A percentile compares a stretch with the other conserved stretches of the same genome.
These are phyloP conservation scores for Candida tetrigidarum DNA, from an alignment of 1,139 yeast genomes.

Conservation along the genomic window DNA sequence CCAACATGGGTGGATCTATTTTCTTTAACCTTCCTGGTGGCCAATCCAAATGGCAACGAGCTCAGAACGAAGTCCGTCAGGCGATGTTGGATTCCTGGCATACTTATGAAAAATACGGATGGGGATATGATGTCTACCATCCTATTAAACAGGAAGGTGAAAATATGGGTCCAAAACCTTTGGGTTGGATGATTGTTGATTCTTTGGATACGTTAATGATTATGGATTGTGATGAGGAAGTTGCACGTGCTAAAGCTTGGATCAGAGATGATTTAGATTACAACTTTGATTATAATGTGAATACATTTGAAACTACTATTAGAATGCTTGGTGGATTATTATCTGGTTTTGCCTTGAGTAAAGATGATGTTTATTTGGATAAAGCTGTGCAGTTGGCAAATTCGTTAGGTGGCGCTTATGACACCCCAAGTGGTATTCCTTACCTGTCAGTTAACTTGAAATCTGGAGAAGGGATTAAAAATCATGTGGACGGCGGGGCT, in stretches of 20 bases:
- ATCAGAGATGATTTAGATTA: conserved; percentile 56
- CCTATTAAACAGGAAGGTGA: conserved; percentile 64
- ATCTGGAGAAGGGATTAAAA: conserved; percentile 61
- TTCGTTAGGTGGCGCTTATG: conserved; percentile 68
- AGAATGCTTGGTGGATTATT: conserved; percentile 92
- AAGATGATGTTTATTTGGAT: conserved; percentile 72
- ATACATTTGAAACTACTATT: conserved; percentile 90
- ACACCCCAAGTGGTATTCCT: conserved; percentile 70
- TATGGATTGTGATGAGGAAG: conserved; percentile 76
- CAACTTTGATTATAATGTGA: conserved; percentile 70
- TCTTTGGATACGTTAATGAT: conserved; percentile 81
- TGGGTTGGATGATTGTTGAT: conserved; percentile 97
- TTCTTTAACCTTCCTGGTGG: conserved; percentile 5
- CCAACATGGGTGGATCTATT: conserved; percentile 2
- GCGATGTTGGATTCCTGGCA: conserved; percentile 82
- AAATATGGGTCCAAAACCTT: conserved; percentile 81
- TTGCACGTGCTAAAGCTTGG: conserved; percentile 73
- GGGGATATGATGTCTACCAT: conserved; percentile 61
- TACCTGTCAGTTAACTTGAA: conserved; percentile 76
- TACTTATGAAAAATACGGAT: conserved; percentile 75
- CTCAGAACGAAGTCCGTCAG: conserved; percentile 58
- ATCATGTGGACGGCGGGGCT: conserved; percentile 66
- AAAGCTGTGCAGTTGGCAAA: conserved; percentile 79
- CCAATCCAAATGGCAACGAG: conserved; percentile 37
- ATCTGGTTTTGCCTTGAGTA: conserved; percentile 76